These are phyloP conservation scores for Picea sitchensis DNA, from an alignment of 75 land plant genomes.

Conservation along the genomic window DNA sequence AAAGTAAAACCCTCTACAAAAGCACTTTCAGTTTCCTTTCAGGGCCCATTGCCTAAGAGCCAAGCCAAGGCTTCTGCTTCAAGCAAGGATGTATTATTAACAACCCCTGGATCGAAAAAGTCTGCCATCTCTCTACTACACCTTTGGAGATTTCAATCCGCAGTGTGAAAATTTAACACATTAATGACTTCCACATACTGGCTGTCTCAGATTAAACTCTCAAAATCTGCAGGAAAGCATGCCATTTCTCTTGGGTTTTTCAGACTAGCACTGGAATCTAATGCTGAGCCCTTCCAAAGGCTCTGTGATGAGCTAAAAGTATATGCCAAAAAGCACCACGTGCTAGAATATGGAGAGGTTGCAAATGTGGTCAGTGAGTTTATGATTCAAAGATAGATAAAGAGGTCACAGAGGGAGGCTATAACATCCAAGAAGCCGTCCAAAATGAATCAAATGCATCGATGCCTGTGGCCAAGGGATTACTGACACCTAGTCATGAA, in stretches of 20 bases:
- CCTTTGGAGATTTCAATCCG: conserved; percentile 23
- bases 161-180: conserved; percentile 22
- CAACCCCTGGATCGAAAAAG: background rate
- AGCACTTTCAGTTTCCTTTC: background rate
- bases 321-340: conserved; percentile 28
- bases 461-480: too few relatives aligned
- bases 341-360: conserved; percentile 41
- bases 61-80: conserved; percentile 15
- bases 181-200: conserved; percentile 53
- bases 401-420: too few relatives aligned
- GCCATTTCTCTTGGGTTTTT: conserved; percentile 64
- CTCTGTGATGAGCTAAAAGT: conserved; percentile 50
- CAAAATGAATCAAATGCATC: too few relatives aligned
- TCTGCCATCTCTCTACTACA: background rate
- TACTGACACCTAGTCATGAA: background rate
- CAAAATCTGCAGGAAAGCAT: conserved; percentile 56
- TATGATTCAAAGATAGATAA: too few relatives aligned
- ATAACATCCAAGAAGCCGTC: too few relatives aligned
- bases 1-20: background rate
- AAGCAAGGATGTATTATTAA: conserved; percentile 35
- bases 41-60: conserved; percentile 1
- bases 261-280: conserved; percentile 66
- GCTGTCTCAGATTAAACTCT: conserved; percentile 59
- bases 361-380: too few relatives aligned
- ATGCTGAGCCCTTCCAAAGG: conserved; percentile 53